Conservation (phyloP, 805 yeast species). For the Yarrowia sp. region DNA sequence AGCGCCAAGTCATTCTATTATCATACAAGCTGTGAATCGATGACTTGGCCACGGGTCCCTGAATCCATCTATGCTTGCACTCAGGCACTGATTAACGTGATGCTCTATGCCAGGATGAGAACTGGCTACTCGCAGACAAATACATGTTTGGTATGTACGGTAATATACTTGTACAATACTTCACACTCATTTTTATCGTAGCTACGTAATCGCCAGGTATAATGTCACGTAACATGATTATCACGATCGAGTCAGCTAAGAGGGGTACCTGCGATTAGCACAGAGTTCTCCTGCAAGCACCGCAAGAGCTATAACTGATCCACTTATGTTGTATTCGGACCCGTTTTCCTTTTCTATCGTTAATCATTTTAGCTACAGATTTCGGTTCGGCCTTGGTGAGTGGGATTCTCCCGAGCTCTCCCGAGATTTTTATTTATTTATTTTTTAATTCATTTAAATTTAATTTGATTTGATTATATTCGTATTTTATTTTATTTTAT, state of each 20-base stretch:
- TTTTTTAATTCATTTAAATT: too few species aligned
- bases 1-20: too few species aligned
- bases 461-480: too few species aligned
- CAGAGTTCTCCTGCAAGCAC: neutral
- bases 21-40: too few species aligned
- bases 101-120: too few species aligned
- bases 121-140: too few species aligned
- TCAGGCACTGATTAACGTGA: too few species aligned
- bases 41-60: neutral
- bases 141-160: too few species aligned
- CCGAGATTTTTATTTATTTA: too few species aligned
- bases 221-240: neutral
- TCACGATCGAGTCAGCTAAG: neutral
- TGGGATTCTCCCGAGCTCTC: too few species aligned
- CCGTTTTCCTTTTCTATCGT: neutral
- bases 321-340: neutral
- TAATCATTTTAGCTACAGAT: neutral
- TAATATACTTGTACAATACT: too few species aligned
- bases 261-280: neutral
- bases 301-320: neutral
- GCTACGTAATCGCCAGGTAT: neutral
- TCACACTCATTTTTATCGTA: neutral
- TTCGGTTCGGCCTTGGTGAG: neutral
- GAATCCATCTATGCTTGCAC: neutral
- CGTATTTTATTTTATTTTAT: too few species aligned